These are phyloP conservation scores for Fusarium mexicanum DNA, from an alignment of 2,329 filamentous ascomycete species.

Conservation along the genomic window DNA sequence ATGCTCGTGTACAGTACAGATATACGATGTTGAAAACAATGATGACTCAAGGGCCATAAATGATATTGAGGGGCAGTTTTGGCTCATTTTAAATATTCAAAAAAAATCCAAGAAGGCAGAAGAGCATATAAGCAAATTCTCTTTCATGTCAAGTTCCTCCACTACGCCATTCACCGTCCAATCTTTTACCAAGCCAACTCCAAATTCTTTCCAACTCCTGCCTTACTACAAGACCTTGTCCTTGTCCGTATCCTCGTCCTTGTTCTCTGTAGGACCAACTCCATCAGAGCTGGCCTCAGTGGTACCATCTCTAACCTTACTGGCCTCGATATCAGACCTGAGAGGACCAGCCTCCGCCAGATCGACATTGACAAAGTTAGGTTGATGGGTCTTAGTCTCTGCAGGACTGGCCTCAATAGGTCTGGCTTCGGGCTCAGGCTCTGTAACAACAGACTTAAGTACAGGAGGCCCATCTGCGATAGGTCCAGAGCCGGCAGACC, in stretches of 20 bases:
- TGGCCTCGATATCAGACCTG: not conserved
- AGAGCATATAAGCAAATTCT: not conserved
- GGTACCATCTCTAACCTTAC: not conserved
- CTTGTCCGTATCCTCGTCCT: not conserved
- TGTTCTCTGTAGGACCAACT: not conserved
- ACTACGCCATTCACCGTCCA: too few relatives aligned
- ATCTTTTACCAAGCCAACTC: not conserved
- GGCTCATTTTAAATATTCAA: not conserved
- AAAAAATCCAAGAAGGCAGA: not conserved
- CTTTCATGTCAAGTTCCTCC: not conserved
- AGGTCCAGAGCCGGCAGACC: too few relatives aligned
- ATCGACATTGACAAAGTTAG: not conserved
- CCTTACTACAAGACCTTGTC: not conserved
- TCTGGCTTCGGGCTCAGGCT: not conserved
- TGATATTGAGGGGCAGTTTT: fast-evolving
- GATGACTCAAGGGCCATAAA: not conserved
- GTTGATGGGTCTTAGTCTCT: not conserved
- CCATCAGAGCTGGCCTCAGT: not conserved
- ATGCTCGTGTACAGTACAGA: not conserved
- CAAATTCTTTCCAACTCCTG: not conserved
- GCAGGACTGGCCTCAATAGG: not conserved
- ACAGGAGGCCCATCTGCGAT: not conserved
- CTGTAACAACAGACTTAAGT: not conserved
- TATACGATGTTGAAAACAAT: not conserved
- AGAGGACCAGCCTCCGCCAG: not conserved